Percentiles rank a stretch among this genome's conserved stretches.
Conservation (phyloP, 441 rosid genomes). For the Lagerstroemia fauriei region DNA sequence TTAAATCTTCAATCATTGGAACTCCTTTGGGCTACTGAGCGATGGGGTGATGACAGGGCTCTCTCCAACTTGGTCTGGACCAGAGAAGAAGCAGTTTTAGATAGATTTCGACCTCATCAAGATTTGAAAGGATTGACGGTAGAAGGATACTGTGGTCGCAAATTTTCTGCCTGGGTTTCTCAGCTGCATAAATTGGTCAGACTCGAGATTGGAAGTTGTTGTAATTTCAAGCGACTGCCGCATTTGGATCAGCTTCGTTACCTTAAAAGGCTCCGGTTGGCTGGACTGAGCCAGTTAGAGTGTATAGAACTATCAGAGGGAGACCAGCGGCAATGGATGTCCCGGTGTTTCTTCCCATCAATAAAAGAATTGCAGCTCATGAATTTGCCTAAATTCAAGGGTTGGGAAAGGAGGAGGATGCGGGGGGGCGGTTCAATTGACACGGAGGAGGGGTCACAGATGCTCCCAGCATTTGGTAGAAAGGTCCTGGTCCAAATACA, state of each 20-base stretch:
- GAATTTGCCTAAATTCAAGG: not conserved
- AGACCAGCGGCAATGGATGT: not conserved
- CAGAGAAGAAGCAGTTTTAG: slow-evolving; percentile 9
- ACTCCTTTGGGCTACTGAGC: not conserved
- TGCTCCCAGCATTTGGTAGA: not conserved
- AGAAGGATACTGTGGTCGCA: not conserved
- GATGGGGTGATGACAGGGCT: not conserved
- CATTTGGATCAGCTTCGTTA: not conserved
- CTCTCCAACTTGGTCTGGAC: slow-evolving; percentile 2
- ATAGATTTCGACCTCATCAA: slow-evolving; percentile 16
- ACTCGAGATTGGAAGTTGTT: slow-evolving; percentile 2
- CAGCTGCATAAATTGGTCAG: not conserved
- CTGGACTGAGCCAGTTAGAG: not conserved
- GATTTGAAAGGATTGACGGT: slow-evolving; percentile 4
- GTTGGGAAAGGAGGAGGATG: not conserved
- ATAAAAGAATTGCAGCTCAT: not conserved
- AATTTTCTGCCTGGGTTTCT: slow-evolving; percentile 14
- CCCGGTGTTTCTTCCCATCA: not conserved
- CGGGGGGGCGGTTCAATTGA: not conserved
- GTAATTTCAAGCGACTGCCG: not conserved
- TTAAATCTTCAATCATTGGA: not conserved
- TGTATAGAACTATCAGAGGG: not conserved
- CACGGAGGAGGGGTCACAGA: not conserved
- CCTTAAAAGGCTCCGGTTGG: not conserved
- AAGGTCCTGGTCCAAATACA: not conserved